phyloP scores from a whole-genome alignment of 805 yeast genomes.

The Candida sithepensis region DNA sequence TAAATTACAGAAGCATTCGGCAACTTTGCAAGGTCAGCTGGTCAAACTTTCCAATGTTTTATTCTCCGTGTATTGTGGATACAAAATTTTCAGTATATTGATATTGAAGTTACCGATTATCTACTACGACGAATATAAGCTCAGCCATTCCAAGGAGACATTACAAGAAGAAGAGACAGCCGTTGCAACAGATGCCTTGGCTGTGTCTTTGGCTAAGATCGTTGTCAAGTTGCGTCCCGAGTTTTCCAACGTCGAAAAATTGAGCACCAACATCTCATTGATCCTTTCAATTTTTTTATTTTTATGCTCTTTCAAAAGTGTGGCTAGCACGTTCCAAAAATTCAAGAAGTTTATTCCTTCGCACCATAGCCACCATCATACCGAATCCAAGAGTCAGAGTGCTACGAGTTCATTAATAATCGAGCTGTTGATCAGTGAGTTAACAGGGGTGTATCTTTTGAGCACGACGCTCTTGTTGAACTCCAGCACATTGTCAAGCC shows the following conservation, averaged over 20 bases:
- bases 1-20: constrained; percentile 7
- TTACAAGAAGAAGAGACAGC: constrained; percentile 3
- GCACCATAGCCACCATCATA: neutral
- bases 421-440: constrained; percentile 39
- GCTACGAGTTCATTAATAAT: constrained; percentile 13
- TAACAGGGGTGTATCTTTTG: constrained; percentile 47
- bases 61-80: constrained; percentile 47
- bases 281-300: constrained; percentile 57
- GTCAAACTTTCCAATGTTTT: constrained; percentile 6
- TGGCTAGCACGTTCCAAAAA: constrained; percentile 55
- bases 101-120: constrained; percentile 38
- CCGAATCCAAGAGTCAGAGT: neutral
- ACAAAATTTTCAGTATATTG: constrained; percentile 42
- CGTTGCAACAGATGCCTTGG: constrained; percentile 41
- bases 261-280: constrained; percentile 45
- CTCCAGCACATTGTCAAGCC: constrained; percentile 41
- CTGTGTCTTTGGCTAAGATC: constrained; percentile 44
- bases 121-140: constrained; percentile 13
- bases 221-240: constrained; percentile 25
- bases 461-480: constrained; percentile 49
- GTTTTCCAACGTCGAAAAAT: constrained; percentile 34
- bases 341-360: constrained; percentile 29
- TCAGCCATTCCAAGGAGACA: neutral
- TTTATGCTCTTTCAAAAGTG: constrained; percentile 62
- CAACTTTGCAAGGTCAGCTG: constrained; percentile 13